Base-by-base conservation (phyloP, 345 rosid species). In the Passiflora organensis region DNA sequence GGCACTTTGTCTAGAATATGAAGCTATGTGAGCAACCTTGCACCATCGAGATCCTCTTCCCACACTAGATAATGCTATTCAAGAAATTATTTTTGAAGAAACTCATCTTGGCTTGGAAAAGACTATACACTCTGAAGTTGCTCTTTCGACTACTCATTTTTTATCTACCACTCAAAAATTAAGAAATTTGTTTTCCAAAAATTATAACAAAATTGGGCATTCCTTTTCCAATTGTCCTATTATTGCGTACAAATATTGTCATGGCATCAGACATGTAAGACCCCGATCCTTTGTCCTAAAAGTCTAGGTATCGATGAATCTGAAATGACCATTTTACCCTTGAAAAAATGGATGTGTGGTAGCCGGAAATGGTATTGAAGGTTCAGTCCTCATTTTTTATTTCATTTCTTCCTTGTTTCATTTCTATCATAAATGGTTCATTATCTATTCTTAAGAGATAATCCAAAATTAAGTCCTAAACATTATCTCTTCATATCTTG, bases 41-140 rank as follows among this genome's bases (percentile, higher is more conserved):
- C 41, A 42, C 10, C 41, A 43, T 43, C 2, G 8, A 0, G 3
- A 56, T 56, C 38, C 50, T 9, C 41, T 56, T 5, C 41, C 41
- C 4, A 13, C 34, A 45, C 25, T 32, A 10, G 3, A 47, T 11
- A 45, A 1, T 1, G 0, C 10, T 34, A 19, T 47, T 12, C 15
- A 59, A 48, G n/a, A 48, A 10, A 48, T 47, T 15, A 48, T 48
- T 48, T 44, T 59, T 38, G 10, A 21, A 58, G 19, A 58, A 2
- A 46, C 44, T 45, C 34, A n/a, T n/a, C n/a, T n/a, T n/a, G n/a
- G n/a, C n/a, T n/a, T n/a, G n/a, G n/a, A n/a, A n/a, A n/a, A n/a
- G n/a, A n/a, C n/a, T n/a, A n/a, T n/a, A 5, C 50, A 0, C 1
- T 0, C 6, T 10, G 19, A 57, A 5, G 22, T 28, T 4, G 28